These are phyloP conservation scores for Teunomyces gatunensis DNA, from an alignment of 805 yeast species.

Conservation along the genomic window DNA sequence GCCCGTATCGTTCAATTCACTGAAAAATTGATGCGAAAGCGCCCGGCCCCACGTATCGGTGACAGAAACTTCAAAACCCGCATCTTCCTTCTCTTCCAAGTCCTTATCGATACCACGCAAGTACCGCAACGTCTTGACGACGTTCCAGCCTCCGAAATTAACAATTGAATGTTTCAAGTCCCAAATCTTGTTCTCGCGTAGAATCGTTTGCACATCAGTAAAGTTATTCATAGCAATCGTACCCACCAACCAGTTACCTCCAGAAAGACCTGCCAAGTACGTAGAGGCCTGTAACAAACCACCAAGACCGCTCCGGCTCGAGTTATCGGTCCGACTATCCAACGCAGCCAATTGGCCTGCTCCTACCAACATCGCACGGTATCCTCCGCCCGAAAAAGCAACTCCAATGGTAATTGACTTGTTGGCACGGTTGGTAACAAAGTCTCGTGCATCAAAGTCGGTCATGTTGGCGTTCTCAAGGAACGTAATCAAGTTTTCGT, in stretches of 20 bases:
- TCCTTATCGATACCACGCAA: constrained; percentile 29
- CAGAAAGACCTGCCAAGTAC: constrained; percentile 71
- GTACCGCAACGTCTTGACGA: constrained; percentile 60
- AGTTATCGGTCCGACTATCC: constrained; percentile 32
- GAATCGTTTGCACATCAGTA: constrained; percentile 44
- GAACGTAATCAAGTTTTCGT: constrained; percentile 44
- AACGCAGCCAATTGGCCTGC: constrained; percentile 43
- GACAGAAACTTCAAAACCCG: constrained; percentile 36
- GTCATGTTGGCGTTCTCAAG: constrained; percentile 44
- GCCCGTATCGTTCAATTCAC: constrained; percentile 24
- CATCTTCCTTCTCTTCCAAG: constrained; percentile 30
- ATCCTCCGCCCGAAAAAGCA: constrained; percentile 83
- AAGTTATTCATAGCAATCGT: constrained; percentile 62
- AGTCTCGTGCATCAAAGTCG: constrained; percentile 47
- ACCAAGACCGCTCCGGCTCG: constrained; percentile 31
- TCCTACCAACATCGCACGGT: constrained; percentile 73
- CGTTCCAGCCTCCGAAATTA: constrained; percentile 59
- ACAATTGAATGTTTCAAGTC: constrained; percentile 62
- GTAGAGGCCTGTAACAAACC: constrained; percentile 63
- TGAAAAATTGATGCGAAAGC: constrained; percentile 37
- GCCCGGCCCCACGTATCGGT: constrained; percentile 47
- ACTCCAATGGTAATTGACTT: constrained; percentile 48
- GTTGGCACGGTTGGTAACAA: constrained; percentile 33
- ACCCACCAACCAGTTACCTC: constrained; percentile 62
- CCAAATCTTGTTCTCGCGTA: constrained; percentile 32